phyloP scores from a whole-genome alignment of 768 basidiomycete species.

The Pulveroboletus sp. region DNA sequence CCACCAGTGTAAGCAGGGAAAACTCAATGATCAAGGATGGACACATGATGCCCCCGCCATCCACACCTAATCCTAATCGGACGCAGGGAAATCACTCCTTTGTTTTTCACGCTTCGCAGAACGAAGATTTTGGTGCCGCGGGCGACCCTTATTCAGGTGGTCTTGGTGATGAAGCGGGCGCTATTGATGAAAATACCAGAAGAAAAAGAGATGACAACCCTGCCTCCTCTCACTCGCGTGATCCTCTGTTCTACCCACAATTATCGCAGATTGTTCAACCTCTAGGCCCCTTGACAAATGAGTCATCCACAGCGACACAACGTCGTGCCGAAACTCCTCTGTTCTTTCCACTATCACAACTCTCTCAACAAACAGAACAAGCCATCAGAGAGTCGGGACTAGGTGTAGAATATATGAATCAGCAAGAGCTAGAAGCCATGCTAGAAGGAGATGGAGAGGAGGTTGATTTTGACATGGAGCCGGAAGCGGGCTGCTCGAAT shows the following conservation, averaged over 20 bases:
- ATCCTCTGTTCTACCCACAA: constrained; percentile 25
- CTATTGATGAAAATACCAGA: constrained; percentile 1
- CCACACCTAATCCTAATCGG: constrained; percentile 15
- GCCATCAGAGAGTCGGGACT: constrained; percentile 60
- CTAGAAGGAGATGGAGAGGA: constrained; percentile 35
- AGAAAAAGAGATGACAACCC: constrained; percentile 2
- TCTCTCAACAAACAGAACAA: constrained; percentile 53
- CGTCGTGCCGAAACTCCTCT: constrained; percentile 21
- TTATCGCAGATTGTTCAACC: constrained; percentile 19
- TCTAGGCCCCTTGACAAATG: constrained; percentile 1
- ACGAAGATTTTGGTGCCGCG: constrained; percentile 14
- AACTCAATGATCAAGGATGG: constrained; percentile 18
- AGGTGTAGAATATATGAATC: constrained; percentile 65
- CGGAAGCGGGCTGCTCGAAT: not conserved
- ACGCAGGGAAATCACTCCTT: constrained; percentile 9
- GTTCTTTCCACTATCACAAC: constrained; percentile 57
- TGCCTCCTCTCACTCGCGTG: constrained; percentile 3
- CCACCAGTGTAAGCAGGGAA: constrained; percentile 9
- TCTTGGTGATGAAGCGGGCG: not conserved
- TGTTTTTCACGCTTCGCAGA: constrained; percentile 16
- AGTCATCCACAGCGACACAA: constrained; percentile 5
- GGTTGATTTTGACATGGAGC: constrained; percentile 22
- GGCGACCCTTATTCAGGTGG: constrained; percentile 6
- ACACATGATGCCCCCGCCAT: constrained; percentile 39
- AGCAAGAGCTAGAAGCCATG: constrained; percentile 53